Evolutionary conservation across 2,329 filamentous ascomycete genomes (phyloP).

Genomic region (Parastagonospora avenae): DNA sequence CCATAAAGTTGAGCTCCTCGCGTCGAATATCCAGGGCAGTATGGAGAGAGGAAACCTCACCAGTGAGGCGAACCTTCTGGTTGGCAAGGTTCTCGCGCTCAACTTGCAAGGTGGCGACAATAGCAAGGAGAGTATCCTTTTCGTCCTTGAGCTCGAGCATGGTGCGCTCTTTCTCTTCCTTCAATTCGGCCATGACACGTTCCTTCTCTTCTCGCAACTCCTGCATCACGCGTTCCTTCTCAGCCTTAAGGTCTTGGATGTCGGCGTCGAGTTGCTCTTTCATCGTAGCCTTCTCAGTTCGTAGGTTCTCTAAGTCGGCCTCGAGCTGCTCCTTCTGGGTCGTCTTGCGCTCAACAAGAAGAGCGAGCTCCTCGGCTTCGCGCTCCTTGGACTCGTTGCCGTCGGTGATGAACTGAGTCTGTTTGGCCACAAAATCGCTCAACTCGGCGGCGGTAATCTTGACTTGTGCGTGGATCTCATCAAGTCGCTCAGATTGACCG

Average conservation of each 20-base stretch:
- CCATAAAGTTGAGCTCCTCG: conserved; percentile 91
- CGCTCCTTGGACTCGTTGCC: conserved; percentile 80
- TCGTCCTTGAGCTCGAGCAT: conserved; percentile 46
- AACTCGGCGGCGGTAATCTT: conserved; percentile 83
- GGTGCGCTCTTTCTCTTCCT: conserved; percentile 41
- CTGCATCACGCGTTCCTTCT: conserved; percentile 49
- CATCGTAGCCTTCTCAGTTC: conserved; percentile 62
- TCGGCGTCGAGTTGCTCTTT: conserved; percentile 63
- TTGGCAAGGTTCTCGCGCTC: conserved; percentile 77
- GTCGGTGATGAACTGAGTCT: conserved; percentile 74
- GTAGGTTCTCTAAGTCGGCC: conserved; percentile 52
- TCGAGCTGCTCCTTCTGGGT: conserved; percentile 67
- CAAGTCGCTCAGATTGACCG: conserved; percentile 78
- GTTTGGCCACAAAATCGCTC: conserved; percentile 76
- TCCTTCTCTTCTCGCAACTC: conserved; percentile 51
- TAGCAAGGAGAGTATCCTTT: conserved; percentile 55
- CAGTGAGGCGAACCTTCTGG: conserved; percentile 79
- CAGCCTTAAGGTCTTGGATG: conserved; percentile 50
- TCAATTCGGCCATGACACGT: conserved; percentile 39
- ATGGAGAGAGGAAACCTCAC: conserved; percentile 88
- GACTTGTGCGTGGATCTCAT: conserved; percentile 88
- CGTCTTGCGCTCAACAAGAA: conserved; percentile 78
- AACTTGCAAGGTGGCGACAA: conserved; percentile 63
- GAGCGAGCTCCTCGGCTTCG: conserved; percentile 76
- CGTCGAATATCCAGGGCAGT: conserved; percentile 86